Evolutionary conservation across 805 yeast species (phyloP).

Genomic region (Saccharomycopsis sp.): DNA sequence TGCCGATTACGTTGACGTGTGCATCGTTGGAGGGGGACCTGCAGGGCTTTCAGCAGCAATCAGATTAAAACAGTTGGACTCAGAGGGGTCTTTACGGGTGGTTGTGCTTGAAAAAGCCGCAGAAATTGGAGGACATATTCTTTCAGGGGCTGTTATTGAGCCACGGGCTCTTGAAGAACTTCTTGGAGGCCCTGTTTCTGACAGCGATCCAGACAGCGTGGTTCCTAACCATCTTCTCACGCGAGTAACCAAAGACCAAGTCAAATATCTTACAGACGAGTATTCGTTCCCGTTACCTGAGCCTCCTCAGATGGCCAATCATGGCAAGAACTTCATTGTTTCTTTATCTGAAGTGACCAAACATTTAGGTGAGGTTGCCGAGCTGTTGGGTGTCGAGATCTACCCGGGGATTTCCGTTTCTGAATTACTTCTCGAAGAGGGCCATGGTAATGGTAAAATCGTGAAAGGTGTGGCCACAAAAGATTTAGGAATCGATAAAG

Average conservation of each 20-base stretch:
- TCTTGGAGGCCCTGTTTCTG: slow-evolving; percentile 30
- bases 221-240: slow-evolving; percentile 76
- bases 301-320: slow-evolving; percentile 85
- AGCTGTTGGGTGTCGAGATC: slow-evolving; percentile 86
- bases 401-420: slow-evolving; percentile 87
- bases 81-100: slow-evolving; percentile 66
- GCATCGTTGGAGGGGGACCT: slow-evolving; percentile 97
- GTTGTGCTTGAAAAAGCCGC: slow-evolving; percentile 88
- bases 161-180: slow-evolving; percentile 84
- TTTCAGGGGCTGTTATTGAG: slow-evolving; percentile 92
- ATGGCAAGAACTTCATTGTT: slow-evolving; percentile 76
- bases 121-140: slow-evolving; percentile 87
- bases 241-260: slow-evolving; percentile 62
- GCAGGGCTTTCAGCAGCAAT: slow-evolving; percentile 96
- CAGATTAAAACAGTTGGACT: slow-evolving; percentile 77
- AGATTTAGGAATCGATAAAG: slow-evolving; percentile 78
- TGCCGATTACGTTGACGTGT: slow-evolving; percentile 83
- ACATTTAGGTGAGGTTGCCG: slow-evolving; percentile 82
- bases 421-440: slow-evolving; percentile 60
- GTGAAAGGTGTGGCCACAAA: slow-evolving; percentile 90
- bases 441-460: slow-evolving; percentile 32
- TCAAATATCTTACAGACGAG: slow-evolving; percentile 61
- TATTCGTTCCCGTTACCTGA: slow-evolving; percentile 73
- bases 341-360: slow-evolving; percentile 76
- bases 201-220: slow-evolving; percentile 47